phyloP scores from a whole-genome alignment of 257 asterid species.

The Marsdenia floribunda region DNA sequence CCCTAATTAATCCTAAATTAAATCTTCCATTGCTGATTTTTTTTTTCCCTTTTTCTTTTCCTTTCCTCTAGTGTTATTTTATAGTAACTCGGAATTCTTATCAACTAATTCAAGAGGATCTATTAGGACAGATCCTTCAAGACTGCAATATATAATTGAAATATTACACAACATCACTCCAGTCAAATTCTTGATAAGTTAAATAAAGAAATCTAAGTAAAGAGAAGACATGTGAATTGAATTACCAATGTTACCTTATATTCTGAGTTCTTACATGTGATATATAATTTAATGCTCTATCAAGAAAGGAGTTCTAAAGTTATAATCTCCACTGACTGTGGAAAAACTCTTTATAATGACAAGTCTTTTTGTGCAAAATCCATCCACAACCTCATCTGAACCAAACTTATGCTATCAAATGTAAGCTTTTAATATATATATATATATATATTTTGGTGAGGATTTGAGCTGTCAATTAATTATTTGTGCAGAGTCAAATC shows the following conservation, averaged over 20 bases:
- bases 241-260: neutral
- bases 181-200: too few relatives aligned
- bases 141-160: too few relatives aligned
- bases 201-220: too few relatives aligned
- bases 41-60: neutral
- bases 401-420: neutral
- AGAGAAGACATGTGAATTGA: too few relatives aligned
- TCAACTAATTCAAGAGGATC: too few relatives aligned
- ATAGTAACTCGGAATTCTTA: too few relatives aligned
- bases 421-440: neutral
- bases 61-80: too few relatives aligned
- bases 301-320: slow-evolving; percentile 2
- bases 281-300: slow-evolving; percentile 4
- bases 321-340: slow-evolving; percentile 19
- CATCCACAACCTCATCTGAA: neutral
- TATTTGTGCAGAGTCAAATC: slow-evolving; percentile 7
- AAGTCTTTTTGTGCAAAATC: too few relatives aligned
- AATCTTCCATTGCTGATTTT: neutral
- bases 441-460: slow-evolving; percentile 3
- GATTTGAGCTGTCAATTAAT: slow-evolving; percentile 21
- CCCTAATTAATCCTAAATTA: slow-evolving; percentile 4
- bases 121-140: too few relatives aligned
- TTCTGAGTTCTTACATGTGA: neutral
- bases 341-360: neutral
- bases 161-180: too few relatives aligned